Conservation (phyloP, 768 basidiomycete species). For the Boletus rubropictus region DNA sequence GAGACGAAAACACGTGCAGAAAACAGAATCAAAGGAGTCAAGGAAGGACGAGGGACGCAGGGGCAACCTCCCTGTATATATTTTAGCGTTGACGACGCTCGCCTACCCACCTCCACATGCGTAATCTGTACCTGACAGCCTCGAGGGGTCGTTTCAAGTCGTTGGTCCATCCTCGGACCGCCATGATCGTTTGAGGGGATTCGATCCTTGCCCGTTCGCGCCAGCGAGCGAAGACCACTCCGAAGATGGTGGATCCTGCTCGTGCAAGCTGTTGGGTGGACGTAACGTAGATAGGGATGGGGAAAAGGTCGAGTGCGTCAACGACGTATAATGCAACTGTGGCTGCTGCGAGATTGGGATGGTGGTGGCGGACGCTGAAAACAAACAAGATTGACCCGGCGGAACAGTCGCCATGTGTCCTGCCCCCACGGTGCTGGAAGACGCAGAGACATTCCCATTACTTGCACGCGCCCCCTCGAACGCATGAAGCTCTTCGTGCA, state of each 20-base stretch:
- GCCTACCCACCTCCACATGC: not conserved
- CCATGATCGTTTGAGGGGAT: slow-evolving; percentile 27
- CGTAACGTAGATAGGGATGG: not conserved
- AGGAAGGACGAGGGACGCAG: not conserved
- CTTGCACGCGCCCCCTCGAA: slow-evolving; percentile 29
- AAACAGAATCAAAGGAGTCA: not conserved
- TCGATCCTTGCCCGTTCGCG: slow-evolving; percentile 17
- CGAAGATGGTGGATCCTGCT: slow-evolving; percentile 15
- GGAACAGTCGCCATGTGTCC: not conserved
- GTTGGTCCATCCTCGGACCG: slow-evolving; percentile 19
- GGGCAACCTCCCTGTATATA: not conserved
- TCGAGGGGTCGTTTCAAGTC: slow-evolving; percentile 5
- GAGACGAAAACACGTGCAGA: not conserved
- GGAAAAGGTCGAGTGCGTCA: slow-evolving; percentile 4
- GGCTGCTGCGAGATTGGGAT: slow-evolving; percentile 3
- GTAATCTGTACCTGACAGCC: not conserved
- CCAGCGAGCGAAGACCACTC: slow-evolving; percentile 28
- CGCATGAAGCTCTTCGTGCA: slow-evolving; percentile 51
- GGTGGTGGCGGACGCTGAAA: not conserved
- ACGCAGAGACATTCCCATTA: not conserved
- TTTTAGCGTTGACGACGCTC: not conserved
- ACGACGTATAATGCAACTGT: slow-evolving; percentile 2
- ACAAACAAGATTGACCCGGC: not conserved
- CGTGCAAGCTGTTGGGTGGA: slow-evolving; percentile 13
- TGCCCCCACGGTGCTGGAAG: not conserved